Conservation (phyloP, 2,329 filamentous ascomycete species). For the Fusarium dlaminii region DNA sequence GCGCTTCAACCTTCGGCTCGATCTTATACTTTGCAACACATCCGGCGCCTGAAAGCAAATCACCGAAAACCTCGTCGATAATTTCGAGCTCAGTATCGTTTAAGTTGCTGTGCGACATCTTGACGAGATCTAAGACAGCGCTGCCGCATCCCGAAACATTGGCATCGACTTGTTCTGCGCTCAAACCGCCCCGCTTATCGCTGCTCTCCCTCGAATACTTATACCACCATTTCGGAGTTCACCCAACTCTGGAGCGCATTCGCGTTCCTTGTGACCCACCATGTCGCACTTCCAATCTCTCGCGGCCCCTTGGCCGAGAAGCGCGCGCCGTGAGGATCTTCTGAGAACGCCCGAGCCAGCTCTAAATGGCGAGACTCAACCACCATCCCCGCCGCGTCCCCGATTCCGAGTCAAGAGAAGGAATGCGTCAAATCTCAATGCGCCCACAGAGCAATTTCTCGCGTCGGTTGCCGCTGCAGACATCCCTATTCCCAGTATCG, state of each 20-base stretch:
- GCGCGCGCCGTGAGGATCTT: constrained; percentile 51
- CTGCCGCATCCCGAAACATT: constrained; percentile 39
- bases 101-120: constrained; percentile 15
- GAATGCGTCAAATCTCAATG: constrained; percentile 61
- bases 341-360: constrained; percentile 65
- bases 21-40: not conserved
- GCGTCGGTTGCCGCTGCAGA: constrained; percentile 73
- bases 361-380: constrained; percentile 47
- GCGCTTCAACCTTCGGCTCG: not conserved
- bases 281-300: constrained; percentile 60
- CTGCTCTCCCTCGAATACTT: constrained; percentile 21
- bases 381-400: constrained; percentile 62
- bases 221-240: constrained; percentile 7
- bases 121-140: constrained; percentile 35
- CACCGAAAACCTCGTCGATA: constrained; percentile 9
- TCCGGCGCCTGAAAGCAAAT: constrained; percentile 4
- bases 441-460: constrained; percentile 73
- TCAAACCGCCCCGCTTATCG: constrained; percentile 6
- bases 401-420: constrained; percentile 66
- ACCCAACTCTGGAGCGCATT: constrained; percentile 21
- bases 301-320: constrained; percentile 56
- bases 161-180: constrained; percentile 25
- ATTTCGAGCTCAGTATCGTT: constrained; percentile 2
- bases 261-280: constrained; percentile 38
- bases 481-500: constrained; percentile 71